Conservation (phyloP, 2,329 filamentous ascomycete genomes). For the Corinectria fuckeliana region DNA sequence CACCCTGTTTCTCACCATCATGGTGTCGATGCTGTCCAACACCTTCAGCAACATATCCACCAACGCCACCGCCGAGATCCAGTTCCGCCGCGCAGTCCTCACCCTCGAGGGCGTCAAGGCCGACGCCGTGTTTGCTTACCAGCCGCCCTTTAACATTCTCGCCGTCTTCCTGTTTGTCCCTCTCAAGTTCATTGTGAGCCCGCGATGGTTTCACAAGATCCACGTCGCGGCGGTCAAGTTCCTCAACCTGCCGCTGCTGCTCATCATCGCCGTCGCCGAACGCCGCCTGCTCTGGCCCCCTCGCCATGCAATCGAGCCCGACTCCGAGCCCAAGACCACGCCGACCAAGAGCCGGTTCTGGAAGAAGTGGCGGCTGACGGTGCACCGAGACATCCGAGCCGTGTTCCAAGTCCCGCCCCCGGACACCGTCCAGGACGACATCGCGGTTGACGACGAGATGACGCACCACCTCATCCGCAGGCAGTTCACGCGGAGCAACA, state of each 20-base stretch:
- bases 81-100: slow-evolving; percentile 80
- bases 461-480: slow-evolving; percentile 64
- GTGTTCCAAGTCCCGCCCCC: slow-evolving; percentile 77
- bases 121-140: slow-evolving; percentile 82
- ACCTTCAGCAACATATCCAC: slow-evolving; percentile 80
- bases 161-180: slow-evolving; percentile 77
- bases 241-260: slow-evolving; percentile 76
- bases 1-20: slow-evolving; percentile 85
- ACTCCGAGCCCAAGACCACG: slow-evolving; percentile 27
- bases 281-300: slow-evolving; percentile 69
- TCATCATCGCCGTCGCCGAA: slow-evolving; percentile 74
- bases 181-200: slow-evolving; percentile 77
- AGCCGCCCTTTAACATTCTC: slow-evolving; percentile 83
- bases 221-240: slow-evolving; percentile 78
- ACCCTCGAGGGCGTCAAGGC: slow-evolving; percentile 87
- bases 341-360: slow-evolving; percentile 59
- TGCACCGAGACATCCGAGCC: slow-evolving; percentile 73
- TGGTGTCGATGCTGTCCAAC: slow-evolving; percentile 86
- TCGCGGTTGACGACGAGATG: slow-evolving; percentile 64
- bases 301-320: slow-evolving; percentile 22
- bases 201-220: slow-evolving; percentile 89
- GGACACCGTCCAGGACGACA: slow-evolving; percentile 62
- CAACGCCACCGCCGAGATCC: slow-evolving; percentile 82
- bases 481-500: slow-evolving; percentile 58
- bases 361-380: slow-evolving; percentile 72